Conservation (phyloP, 1,284 basidiomycete genomes). For the Cronartium quercuum region DNA sequence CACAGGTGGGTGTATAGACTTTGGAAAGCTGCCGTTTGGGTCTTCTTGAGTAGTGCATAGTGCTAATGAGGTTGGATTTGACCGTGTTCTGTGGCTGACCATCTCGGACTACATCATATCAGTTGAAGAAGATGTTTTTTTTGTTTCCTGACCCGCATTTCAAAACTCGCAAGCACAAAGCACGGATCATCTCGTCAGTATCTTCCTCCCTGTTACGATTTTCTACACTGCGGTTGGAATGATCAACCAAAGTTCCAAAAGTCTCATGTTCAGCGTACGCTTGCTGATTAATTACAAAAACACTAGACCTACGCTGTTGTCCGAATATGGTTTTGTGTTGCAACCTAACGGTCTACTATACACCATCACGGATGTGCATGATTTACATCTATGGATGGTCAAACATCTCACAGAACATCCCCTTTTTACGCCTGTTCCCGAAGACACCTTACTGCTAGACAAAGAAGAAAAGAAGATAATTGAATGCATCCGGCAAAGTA, state of each 20-base stretch:
- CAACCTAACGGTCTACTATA: slow-evolving; percentile 88
- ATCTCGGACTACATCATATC: background rate
- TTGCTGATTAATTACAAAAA: background rate
- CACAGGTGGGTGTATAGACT: slow-evolving; percentile 58
- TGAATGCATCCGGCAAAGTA: slow-evolving; percentile 72
- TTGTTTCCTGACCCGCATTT: slow-evolving; percentile 99
- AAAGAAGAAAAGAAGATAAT: slow-evolving; percentile 57
- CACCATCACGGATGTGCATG: slow-evolving; percentile 94
- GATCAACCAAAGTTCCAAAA: background rate
- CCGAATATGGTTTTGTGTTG: slow-evolving; percentile 84
- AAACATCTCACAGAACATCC: slow-evolving; percentile 77
- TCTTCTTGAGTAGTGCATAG: too few relatives aligned
- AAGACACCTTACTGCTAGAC: slow-evolving; percentile 62
- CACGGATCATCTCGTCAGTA: slow-evolving; percentile 73
- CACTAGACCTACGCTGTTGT: slow-evolving; percentile 68
- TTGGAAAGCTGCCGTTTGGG: too few relatives aligned
- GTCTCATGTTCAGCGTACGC: too few relatives aligned
- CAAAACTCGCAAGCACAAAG: slow-evolving; percentile 96
- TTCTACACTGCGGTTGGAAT: too few relatives aligned
- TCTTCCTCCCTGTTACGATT: background rate
- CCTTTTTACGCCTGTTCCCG: slow-evolving; percentile 72
- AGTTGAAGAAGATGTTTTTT: slow-evolving; percentile 86
- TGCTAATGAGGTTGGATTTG: too few relatives aligned
- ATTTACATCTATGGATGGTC: slow-evolving; percentile 94
- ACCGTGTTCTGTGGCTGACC: too few relatives aligned